Conservation (phyloP, 139 green algal species). For the Nannochloris sp. region DNA sequence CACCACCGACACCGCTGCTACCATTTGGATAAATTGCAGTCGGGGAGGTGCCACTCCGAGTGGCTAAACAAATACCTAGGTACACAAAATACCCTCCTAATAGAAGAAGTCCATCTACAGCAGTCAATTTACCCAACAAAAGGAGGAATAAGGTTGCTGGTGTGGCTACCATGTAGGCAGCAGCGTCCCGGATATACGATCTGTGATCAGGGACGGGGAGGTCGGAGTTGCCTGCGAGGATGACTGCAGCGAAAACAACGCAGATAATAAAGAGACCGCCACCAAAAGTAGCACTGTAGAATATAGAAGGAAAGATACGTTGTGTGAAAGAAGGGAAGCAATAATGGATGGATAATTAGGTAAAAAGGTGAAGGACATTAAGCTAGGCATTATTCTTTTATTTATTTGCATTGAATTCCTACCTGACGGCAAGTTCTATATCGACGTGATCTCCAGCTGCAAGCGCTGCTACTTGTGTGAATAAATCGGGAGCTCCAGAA, state of each 20-base stretch:
- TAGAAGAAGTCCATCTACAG: slow-evolving; percentile 10
- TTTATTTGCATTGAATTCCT: neutral
- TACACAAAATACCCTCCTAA: slow-evolving; percentile 25
- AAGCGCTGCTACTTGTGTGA: slow-evolving; percentile 41
- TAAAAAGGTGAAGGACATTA: neutral
- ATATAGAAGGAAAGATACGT: too few relatives aligned
- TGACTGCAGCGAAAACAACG: slow-evolving; percentile 29
- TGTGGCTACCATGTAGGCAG: slow-evolving; percentile 29
- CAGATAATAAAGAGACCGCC: slow-evolving; percentile 38
- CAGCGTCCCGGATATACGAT: slow-evolving; percentile 30
- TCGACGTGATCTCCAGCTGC: slow-evolving; percentile 9
- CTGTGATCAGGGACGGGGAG: slow-evolving; percentile 5
- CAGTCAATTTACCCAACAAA: slow-evolving; percentile 13
- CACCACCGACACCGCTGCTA: neutral
- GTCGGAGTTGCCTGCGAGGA: slow-evolving; percentile 11
- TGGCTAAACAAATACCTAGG: slow-evolving; percentile 16
- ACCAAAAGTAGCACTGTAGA: slow-evolving; percentile 21
- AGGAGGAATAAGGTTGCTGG: slow-evolving; percentile 22
- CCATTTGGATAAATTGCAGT: neutral
- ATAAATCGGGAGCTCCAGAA: slow-evolving; percentile 35
- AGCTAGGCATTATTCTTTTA: neutral
- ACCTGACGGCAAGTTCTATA: slow-evolving; percentile 17
- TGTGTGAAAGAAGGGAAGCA: too few relatives aligned
- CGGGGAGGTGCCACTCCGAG: neutral
- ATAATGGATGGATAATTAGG: neutral